phyloP scores from a whole-genome alignment of 2,329 filamentous ascomycete species.

The Alternaria triticina region DNA sequence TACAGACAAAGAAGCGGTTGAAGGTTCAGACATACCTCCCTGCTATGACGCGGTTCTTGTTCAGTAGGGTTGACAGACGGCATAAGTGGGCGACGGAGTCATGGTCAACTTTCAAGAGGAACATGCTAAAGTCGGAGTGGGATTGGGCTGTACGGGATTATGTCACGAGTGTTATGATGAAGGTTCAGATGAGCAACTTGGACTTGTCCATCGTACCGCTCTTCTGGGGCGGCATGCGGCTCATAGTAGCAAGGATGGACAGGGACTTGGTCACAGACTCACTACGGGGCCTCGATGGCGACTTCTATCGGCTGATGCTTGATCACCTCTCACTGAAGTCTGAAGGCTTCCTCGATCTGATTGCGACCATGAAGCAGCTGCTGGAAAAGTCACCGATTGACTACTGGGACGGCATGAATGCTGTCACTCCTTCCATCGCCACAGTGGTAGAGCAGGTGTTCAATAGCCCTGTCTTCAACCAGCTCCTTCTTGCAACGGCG shows the following conservation, averaged over 20 bases:
- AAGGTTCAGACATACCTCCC: slow-evolving; percentile 78
- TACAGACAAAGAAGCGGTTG: slow-evolving; percentile 79
- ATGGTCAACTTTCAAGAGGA: slow-evolving; percentile 70
- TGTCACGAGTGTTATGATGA: slow-evolving; percentile 69
- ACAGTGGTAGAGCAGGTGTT: slow-evolving; percentile 86
- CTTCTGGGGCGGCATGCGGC: slow-evolving; percentile 80
- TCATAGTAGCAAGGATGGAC: slow-evolving; percentile 76
- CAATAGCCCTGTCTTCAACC: slow-evolving; percentile 69
- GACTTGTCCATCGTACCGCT: slow-evolving; percentile 64
- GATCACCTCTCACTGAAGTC: slow-evolving; percentile 65
- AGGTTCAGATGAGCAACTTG: slow-evolving; percentile 63
- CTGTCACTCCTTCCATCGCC: slow-evolving; percentile 79
- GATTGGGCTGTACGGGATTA: slow-evolving; percentile 84
- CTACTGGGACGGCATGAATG: slow-evolving; percentile 88
- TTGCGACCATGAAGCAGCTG: slow-evolving; percentile 73
- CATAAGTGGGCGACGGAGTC: slow-evolving; percentile 71
- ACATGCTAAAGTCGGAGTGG: slow-evolving; percentile 75
- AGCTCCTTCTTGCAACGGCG: slow-evolving; percentile 60
- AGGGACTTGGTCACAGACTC: slow-evolving; percentile 77
- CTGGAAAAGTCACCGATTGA: slow-evolving; percentile 77
- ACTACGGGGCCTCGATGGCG: slow-evolving; percentile 78
- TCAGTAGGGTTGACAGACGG: slow-evolving; percentile 70
- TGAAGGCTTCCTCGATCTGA: slow-evolving; percentile 68
- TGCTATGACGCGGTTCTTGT: slow-evolving; percentile 84
- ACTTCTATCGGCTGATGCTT: slow-evolving; percentile 66